Evolutionary conservation across 352 stramenopile species (phyloP), one percentile per base, ranked within the genome.

Genomic region (Phytophthora syringae): DNA sequence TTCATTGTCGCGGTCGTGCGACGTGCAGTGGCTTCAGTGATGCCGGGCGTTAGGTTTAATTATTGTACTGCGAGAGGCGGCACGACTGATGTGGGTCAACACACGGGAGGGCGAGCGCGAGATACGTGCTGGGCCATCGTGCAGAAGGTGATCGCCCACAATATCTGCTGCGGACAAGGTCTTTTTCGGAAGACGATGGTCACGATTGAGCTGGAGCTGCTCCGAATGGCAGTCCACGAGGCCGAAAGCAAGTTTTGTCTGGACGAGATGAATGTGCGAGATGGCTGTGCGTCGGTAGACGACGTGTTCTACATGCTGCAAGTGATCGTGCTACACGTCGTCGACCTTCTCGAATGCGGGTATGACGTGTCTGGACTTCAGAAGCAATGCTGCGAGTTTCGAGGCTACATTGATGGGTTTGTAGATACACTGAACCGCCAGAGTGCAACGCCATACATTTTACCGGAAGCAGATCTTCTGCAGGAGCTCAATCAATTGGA

Each of bases 81-180:
- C 1, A 83, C 75, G n/a, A 87, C 74, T 0, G 80, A 87, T 47
- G 76, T 87, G 12, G 78, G 77, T 2, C 65, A 70, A 15, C 80
- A 91, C 51, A 89, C 79, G 2, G 79, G 79, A 13, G 71, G 67
- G 0, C 50, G 57, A 25, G 37, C 57, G 7, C 71, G 82, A 21
- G 76, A 79, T 45, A 89, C 76, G 1, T 89, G 80, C 42, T 91
- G 80, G 82, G 42, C 80, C 13, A 52, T 91, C 6, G 80, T 91
- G 2, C 55, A 71, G 2, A 65, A 62, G 2, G 67, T 60, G 2
- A 51, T 91, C 12, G 55, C 40, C 7, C 68, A 76, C 9, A 73
- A 79, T 16, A 30, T 90, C 5, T 74, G 60, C 18, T 77, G 67
- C 11, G 70, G 59, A 13, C 43, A 39, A 10, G 66, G 58, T 10